Evolutionary conservation across 1,284 basidiomycete species (phyloP).

Genomic region (Fistulinella cinereoalba): DNA sequence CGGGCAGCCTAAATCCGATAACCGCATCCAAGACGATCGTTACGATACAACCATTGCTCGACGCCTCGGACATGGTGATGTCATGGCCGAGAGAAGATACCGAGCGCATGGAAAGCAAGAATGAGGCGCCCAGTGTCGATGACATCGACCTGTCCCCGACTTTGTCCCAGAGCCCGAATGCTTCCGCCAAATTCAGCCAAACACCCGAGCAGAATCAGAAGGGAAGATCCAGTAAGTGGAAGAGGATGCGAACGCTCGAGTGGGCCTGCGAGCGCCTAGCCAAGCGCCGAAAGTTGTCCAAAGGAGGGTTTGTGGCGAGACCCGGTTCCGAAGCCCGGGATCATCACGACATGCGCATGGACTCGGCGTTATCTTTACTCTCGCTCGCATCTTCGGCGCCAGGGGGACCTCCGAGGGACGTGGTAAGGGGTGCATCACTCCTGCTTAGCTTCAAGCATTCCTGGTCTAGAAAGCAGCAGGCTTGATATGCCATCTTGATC

Average conservation of each 20-base stretch:
- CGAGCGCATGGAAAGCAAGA: neutral
- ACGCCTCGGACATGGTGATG: conserved; percentile 15
- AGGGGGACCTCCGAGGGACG: conserved; percentile 29
- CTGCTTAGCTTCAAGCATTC: conserved; percentile 41
- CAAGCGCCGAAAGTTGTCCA: conserved; percentile 34
- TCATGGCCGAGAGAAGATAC: conserved; percentile 4
- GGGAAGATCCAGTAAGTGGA: conserved; percentile 11
- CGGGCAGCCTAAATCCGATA: too few species aligned
- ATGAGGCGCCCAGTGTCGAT: neutral
- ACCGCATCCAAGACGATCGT: conserved; percentile 14
- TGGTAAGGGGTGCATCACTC: conserved; percentile 41
- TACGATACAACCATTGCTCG: conserved; percentile 23
- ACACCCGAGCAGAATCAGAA: conserved; percentile 9
- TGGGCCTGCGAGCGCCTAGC: conserved; percentile 46
- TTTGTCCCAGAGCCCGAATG: neutral
- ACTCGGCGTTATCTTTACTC: conserved; percentile 31
- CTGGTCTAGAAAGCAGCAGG: conserved; percentile 20
- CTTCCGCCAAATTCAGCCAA: neutral
- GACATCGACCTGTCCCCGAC: neutral
- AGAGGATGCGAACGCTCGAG: conserved; percentile 37
- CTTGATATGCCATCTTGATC: conserved; percentile 24
- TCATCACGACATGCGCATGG: conserved; percentile 10
- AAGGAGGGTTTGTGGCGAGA: conserved; percentile 15
- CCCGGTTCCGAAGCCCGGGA: conserved; percentile 16
- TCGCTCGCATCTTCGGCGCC: conserved; percentile 24